phyloP scores from a whole-genome alignment of 208 protist species.

The Borovskyia barvae region DNA sequence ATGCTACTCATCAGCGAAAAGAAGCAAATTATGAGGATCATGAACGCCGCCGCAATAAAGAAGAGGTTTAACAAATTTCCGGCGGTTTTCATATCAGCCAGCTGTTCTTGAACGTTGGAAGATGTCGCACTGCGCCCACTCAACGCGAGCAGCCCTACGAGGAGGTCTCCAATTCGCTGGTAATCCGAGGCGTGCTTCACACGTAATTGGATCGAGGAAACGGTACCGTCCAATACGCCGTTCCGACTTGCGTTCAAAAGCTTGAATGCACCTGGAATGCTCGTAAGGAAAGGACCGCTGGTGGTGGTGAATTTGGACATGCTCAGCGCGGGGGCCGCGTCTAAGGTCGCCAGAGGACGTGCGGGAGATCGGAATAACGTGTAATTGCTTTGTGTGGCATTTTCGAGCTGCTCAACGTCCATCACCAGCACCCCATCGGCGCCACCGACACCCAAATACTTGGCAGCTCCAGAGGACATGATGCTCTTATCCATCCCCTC shows the following conservation, averaged over 20 bases:
- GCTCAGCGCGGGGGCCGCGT: conserved; percentile 10
- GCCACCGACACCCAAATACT: conserved; percentile 10
- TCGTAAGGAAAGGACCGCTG: conserved; percentile 6
- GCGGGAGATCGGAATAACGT: background rate
- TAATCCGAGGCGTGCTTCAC: background rate
- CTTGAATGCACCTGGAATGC: conserved; percentile 13
- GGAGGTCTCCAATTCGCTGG: conserved; percentile 1
- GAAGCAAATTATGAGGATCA: conserved; percentile 93
- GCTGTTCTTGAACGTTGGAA: conserved; percentile 18
- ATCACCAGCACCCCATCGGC: conserved; percentile 9
- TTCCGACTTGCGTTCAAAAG: conserved; percentile 4
- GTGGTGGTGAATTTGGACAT: conserved; percentile 26
- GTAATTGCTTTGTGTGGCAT: background rate
- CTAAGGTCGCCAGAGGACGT: conserved; percentile 24
- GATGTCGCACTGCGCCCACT: conserved; percentile 1
- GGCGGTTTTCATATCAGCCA: conserved; percentile 39
- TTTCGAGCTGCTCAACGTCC: background rate
- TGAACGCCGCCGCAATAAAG: conserved; percentile 85
- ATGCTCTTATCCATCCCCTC: conserved; percentile 34
- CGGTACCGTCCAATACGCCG: conserved; percentile 11
- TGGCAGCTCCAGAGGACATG: conserved; percentile 33
- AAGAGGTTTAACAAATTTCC: conserved; percentile 84
- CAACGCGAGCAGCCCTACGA: background rate
- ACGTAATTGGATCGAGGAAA: conserved; percentile 5
- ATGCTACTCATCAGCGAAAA: conserved; percentile 93